phyloP scores from a whole-genome alignment of 2,329 filamentous ascomycete genomes.

The Chaetomiaceae sp. region DNA sequence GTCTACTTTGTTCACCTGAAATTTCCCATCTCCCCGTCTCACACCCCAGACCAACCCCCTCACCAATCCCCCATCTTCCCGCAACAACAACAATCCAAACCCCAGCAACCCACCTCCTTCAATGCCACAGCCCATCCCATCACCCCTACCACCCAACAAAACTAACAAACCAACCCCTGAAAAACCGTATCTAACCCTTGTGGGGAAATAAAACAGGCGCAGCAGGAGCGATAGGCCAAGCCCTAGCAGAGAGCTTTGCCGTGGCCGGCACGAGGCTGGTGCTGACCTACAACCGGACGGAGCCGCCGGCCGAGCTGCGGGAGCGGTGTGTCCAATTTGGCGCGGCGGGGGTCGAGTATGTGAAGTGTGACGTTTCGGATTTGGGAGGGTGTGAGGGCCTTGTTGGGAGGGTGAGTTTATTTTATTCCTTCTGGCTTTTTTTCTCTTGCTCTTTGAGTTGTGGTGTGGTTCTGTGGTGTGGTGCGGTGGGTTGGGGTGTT shows the following conservation, averaged over 20 bases:
- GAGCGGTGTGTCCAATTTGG: conserved; percentile 24
- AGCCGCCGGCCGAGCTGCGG: conserved; percentile 22
- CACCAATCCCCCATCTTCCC: no score
- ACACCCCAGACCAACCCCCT: no score
- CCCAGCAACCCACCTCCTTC: no score
- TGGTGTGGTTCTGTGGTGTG: no score
- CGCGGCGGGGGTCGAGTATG: conserved; percentile 21
- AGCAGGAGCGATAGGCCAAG: conserved; percentile 28
- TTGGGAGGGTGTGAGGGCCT: conserved; percentile 26
- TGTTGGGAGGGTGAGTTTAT: conserved; percentile 20
- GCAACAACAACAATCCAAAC: no score
- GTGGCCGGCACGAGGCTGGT: conserved; percentile 28
- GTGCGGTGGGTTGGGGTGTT: no score
- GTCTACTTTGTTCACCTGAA: no score
- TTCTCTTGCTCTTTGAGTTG: no score
- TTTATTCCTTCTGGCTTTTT: not conserved
- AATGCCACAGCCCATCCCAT: no score
- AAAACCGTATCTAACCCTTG: not conserved
- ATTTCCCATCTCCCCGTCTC: no score
- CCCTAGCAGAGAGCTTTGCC: conserved; percentile 30
- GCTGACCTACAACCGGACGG: conserved; percentile 29
- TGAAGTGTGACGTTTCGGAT: conserved; percentile 27
- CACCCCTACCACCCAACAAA: not conserved
- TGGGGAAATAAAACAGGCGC: conserved; percentile 21
- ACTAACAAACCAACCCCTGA: no score